Base-by-base conservation (phyloP, 1,284 basidiomycete genomes). In the Rhodotorula sp. region DNA sequence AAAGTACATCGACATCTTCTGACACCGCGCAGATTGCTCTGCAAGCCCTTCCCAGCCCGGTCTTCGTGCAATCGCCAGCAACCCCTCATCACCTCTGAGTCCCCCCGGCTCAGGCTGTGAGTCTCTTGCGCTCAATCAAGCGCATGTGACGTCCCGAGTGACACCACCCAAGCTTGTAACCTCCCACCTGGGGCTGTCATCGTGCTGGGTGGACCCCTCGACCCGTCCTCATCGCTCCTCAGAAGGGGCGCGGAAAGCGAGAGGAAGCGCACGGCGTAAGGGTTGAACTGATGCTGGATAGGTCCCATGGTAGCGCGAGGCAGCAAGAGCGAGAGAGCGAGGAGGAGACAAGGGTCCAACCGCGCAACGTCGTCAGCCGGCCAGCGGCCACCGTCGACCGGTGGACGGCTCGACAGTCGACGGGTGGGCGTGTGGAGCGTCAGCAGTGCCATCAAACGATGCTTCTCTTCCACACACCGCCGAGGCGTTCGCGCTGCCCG, bases 281-380 rank as follows among this genome's bases (percentile, higher is more conserved):
- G 68, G 53, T 58, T 64, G 64, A 70, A 70, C 49, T 70, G 68
- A 20, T 66, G 64, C 36, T 57, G 52, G 19, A 46, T 47, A 5
- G 68, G 68, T 46, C 58, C 57, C 64, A 65, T 65, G 13, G 48
- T 30, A 15, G 59, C 9, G 39, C 39, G 32, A 17, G 58, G 29
- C 8, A 24, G 20, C 8, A 22, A 11, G 58, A 34, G 58, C 24
- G 22, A n/a, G 4, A 59, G 58, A 44, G 47, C 30, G 27, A 27
- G 47, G 17, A 24, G 34, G 58, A 17, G 47, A 27, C 29, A 54
- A 20, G 19, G 32, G 22, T n/a, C n/a, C n/a, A n/a, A n/a, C n/a
- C n/a, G n/a, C n/a, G n/a, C n/a, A 20, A 22, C 22, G 30, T 30
- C 17, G 29, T 44, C 30, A 20, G 58, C n/a, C 44, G 47, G n/a